Evolutionary conservation across 192 early-diverging fungal species (phyloP).

Genomic region (Backusella circina): DNA sequence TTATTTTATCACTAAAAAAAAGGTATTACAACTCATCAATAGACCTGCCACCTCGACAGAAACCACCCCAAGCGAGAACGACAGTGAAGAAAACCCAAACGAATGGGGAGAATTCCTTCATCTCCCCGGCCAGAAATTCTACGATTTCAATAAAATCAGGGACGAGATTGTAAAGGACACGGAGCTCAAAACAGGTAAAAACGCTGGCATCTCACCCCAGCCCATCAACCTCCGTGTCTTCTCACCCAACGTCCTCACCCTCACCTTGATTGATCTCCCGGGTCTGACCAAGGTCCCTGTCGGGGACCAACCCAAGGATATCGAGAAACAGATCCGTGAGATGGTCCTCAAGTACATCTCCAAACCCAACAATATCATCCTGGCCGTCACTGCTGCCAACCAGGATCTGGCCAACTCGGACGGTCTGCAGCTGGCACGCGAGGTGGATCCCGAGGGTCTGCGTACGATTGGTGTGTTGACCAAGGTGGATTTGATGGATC

Average conservation of each 20-base stretch:
- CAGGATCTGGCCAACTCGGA: conserved; percentile 99
- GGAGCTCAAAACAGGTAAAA: conserved; percentile 81
- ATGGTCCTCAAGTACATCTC: conserved; percentile 98
- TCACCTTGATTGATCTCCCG: conserved; percentile 98
- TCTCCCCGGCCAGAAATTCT: conserved; percentile 94
- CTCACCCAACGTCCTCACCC: conserved; percentile 96
- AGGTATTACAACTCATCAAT: conserved; percentile 93
- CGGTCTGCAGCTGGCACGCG: conserved; percentile 96
- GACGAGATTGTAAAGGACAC: conserved; percentile 95
- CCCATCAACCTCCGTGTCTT: conserved; percentile 98
- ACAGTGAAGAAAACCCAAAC: conserved; percentile 54
- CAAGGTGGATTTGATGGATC: conserved; percentile 99
- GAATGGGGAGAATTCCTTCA: conserved; percentile 99
- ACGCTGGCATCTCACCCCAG: conserved; percentile 85
- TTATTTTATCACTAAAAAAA: neutral
- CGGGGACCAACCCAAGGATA: conserved; percentile 99
- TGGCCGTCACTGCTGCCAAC: conserved; percentile 97
- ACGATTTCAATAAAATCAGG: conserved; percentile 94
- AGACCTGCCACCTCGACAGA: conserved; percentile 64
- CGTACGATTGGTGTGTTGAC: conserved; percentile 99
- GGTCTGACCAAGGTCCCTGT: conserved; percentile 99
- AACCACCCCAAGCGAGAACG: neutral
- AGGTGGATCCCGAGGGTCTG: conserved; percentile 98
- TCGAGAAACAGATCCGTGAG: conserved; percentile 96
- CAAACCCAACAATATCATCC: conserved; percentile 97